A percentile compares a stretch with the other conserved stretches of the same genome.
Evolutionary conservation across 805 yeast genomes (phyloP).

Genomic region (Saccharomycopsis fibuligera): DNA sequence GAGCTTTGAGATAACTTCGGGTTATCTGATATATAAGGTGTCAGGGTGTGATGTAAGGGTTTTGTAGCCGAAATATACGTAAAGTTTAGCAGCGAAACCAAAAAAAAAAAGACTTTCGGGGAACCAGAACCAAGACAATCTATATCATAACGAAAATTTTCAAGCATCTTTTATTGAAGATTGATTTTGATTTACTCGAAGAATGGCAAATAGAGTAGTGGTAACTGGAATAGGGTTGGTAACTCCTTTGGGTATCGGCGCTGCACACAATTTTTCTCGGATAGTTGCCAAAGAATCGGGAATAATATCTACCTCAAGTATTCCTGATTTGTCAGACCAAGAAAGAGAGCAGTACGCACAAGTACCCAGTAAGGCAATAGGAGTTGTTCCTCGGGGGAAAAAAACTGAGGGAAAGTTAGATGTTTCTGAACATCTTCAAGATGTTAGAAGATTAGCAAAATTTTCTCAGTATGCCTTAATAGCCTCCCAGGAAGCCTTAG

Average conservation of each 20-base stretch:
- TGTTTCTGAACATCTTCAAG: background rate
- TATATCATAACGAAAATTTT: no score
- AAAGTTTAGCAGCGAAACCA: no score
- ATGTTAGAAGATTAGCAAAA: conserved; percentile 44
- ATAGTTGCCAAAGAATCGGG: conserved; percentile 52
- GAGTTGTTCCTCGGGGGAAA: conserved; percentile 54
- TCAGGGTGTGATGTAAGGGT: no score
- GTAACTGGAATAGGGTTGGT: conserved; percentile 88
- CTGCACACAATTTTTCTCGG: conserved; percentile 44
- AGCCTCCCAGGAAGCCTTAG: conserved; percentile 72
- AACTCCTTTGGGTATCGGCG: conserved; percentile 80
- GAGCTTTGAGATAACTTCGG: no score
- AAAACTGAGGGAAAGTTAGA: conserved; percentile 5
- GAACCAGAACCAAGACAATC: no score
- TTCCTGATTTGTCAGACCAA: conserved; percentile 31
- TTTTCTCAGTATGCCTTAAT: conserved; percentile 75
- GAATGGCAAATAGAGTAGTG: conserved; percentile 51
- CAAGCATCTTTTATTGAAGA: no score
- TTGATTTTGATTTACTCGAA: background rate
- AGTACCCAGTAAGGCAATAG: conserved; percentile 71
- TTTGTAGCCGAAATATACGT: no score
- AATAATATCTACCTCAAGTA: conserved; percentile 42
- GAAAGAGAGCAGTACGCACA: conserved; percentile 41
- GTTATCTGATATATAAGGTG: no score
- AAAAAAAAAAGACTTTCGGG: no score